These are phyloP conservation scores for Zelopaecilomyces penicillatus DNA, from an alignment of 2,329 filamentous ascomycete species.

Conservation along the genomic window DNA sequence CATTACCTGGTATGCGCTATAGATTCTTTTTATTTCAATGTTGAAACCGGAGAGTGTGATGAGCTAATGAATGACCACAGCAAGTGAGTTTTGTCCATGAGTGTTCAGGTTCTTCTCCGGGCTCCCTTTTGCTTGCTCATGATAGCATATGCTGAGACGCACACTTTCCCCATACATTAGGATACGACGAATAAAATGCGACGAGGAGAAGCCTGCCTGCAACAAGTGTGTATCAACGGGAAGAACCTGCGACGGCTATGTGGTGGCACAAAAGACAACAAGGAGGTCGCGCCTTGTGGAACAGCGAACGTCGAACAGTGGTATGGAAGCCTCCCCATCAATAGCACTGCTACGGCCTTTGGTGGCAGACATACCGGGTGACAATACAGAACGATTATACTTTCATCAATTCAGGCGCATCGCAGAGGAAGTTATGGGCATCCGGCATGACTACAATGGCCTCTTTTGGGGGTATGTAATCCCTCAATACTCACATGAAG, in stretches of 20 bases:
- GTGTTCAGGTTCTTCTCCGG: neutral
- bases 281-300: conserved; percentile 4
- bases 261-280: conserved; percentile 6
- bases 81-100: conserved; percentile 2
- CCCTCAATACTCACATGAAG: conserved; percentile 20
- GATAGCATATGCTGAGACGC: neutral
- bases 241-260: conserved; percentile 29
- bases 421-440: conserved; percentile 20
- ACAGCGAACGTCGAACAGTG: neutral
- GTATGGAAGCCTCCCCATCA: neutral
- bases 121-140: neutral
- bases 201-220: conserved; percentile 26
- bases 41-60: neutral
- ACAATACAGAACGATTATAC: conserved; percentile 24
- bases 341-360: conserved; percentile 19
- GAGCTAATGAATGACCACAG: conserved; percentile 3
- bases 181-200: conserved; percentile 29
- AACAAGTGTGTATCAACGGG: conserved; percentile 25
- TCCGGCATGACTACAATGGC: conserved; percentile 19
- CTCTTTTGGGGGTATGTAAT: conserved; percentile 23
- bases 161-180: conserved; percentile 11
- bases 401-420: conserved; percentile 27
- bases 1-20: conserved; percentile 28
- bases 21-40: neutral
- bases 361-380: conserved; percentile 27